Conservation (phyloP, 2,329 filamentous ascomycete genomes). For the Penicillium sp. region DNA sequence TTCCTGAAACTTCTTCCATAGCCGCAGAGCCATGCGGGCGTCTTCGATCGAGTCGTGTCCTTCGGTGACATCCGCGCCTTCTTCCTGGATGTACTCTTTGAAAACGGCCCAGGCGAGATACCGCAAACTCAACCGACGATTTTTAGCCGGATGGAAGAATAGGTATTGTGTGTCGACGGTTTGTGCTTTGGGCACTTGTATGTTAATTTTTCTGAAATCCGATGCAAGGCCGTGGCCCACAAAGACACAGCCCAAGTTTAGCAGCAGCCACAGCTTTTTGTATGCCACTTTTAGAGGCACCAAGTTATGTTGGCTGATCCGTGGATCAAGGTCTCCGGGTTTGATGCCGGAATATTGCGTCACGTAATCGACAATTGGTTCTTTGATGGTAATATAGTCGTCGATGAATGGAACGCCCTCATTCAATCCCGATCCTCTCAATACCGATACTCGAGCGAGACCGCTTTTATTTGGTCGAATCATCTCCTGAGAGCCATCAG, state of each 20-base stretch:
- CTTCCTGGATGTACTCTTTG: constrained; percentile 88
- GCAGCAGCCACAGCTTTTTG: constrained; percentile 95
- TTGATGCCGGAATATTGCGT: constrained; percentile 92
- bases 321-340: constrained; percentile 75
- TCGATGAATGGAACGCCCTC: constrained; percentile 91
- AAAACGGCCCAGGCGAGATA: constrained; percentile 90
- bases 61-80: constrained; percentile 50
- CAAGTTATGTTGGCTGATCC: constrained; percentile 74
- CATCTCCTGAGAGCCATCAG: constrained; percentile 85
- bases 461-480: constrained; percentile 88
- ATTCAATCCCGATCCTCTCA: constrained; percentile 70
- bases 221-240: constrained; percentile 90
- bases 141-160: constrained; percentile 75
- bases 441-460: constrained; percentile 85
- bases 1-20: constrained; percentile 87
- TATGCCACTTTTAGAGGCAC: constrained; percentile 87
- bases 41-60: constrained; percentile 93
- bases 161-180: constrained; percentile 92
- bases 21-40: constrained; percentile 79
- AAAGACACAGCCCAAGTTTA: constrained; percentile 92
- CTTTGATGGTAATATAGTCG: constrained; percentile 89
- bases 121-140: constrained; percentile 83
- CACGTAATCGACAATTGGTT: constrained; percentile 90
- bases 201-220: constrained; percentile 97
- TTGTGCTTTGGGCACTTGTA: constrained; percentile 84